phyloP scores from a whole-genome alignment of 2,329 filamentous ascomycete species.

The Fusarium annulatum region DNA sequence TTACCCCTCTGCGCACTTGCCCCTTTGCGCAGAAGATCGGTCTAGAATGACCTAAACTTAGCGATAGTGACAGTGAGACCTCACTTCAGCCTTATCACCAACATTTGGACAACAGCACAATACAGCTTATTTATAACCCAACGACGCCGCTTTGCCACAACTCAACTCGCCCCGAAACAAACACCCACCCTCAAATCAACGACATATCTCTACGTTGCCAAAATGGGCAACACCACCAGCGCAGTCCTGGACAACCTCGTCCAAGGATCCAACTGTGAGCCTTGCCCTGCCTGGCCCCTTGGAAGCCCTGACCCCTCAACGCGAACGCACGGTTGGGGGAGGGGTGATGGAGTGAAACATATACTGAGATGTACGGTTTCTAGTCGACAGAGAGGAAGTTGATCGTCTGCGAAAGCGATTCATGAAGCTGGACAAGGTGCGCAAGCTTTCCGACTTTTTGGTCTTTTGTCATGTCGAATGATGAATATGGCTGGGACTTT shows the following conservation, averaged over 20 bases:
- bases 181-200: neutral
- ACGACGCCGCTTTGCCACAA: neutral
- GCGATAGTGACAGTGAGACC: slow-evolving; percentile 32
- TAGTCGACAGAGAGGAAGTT: slow-evolving; percentile 97
- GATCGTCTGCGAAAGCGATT: slow-evolving; percentile 96
- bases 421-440: slow-evolving; percentile 98
- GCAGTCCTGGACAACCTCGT: slow-evolving; percentile 94
- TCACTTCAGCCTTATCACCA: slow-evolving; percentile 46
- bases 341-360: slow-evolving; percentile 14
- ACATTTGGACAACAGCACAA: slow-evolving; percentile 28
- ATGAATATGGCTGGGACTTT: neutral
- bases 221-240: slow-evolving; percentile 77
- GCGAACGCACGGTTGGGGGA: slow-evolving; percentile 13
- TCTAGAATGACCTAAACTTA: slow-evolving; percentile 39
- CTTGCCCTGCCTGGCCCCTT: slow-evolving; percentile 20
- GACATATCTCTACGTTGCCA: slow-evolving; percentile 23
- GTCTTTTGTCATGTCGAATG: neutral
- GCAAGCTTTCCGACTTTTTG: slow-evolving; percentile 36
- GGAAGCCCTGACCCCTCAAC: slow-evolving; percentile 11
- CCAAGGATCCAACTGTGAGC: slow-evolving; percentile 91
- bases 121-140: neutral
- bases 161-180: neutral
- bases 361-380: slow-evolving; percentile 26
- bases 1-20: slow-evolving; percentile 42
- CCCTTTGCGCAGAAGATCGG: slow-evolving; percentile 36